A percentile compares a stretch with the other conserved stretches of the same genome.
phyloP scores from a whole-genome alignment of 306 rosid species.

The Adenanthera pavonina region DNA sequence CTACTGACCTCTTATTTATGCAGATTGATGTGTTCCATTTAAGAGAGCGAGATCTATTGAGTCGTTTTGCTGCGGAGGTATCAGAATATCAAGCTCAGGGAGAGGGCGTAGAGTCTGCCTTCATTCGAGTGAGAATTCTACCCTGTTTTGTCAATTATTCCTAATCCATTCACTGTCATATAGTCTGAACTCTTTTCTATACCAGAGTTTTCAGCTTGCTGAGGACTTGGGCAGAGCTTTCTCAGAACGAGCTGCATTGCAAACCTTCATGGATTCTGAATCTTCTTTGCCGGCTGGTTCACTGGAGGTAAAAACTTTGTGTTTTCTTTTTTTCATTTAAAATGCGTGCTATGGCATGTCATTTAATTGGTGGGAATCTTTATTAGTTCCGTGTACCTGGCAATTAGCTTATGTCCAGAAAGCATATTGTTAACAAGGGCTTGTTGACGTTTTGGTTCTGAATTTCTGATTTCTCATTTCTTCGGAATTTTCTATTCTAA shows the following conservation, averaged over 20 bases:
- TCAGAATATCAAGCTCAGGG: conserved; percentile 71
- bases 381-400: background rate
- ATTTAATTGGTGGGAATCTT: background rate
- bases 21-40: conserved; percentile 80
- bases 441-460: background rate
- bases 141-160: conserved; percentile 4
- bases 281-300: conserved; percentile 60
- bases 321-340: background rate
- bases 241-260: conserved; percentile 71
- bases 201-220: conserved; percentile 86
- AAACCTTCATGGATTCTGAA: conserved; percentile 67
- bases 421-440: background rate
- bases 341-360: background rate
- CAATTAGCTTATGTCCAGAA: background rate
- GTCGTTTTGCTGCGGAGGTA: conserved; percentile 75
- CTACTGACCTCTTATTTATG: conserved; percentile 40
- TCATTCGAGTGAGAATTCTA: conserved; percentile 63
- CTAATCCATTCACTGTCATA: conserved; percentile 18
- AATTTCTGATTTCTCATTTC: background rate
- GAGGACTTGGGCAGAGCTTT: conserved; percentile 91
- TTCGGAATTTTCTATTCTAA: background rate
- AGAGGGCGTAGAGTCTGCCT: conserved; percentile 71
- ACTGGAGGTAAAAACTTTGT: conserved; percentile 60
- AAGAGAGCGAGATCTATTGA: conserved; percentile 85
- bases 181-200: conserved; percentile 33